A percentile compares a stretch with the other conserved stretches of the same genome.
These are phyloP conservation scores for Cutaneotrichosporon daszewskae DNA, from an alignment of 1,284 basidiomycete species.

Conservation along the genomic window DNA sequence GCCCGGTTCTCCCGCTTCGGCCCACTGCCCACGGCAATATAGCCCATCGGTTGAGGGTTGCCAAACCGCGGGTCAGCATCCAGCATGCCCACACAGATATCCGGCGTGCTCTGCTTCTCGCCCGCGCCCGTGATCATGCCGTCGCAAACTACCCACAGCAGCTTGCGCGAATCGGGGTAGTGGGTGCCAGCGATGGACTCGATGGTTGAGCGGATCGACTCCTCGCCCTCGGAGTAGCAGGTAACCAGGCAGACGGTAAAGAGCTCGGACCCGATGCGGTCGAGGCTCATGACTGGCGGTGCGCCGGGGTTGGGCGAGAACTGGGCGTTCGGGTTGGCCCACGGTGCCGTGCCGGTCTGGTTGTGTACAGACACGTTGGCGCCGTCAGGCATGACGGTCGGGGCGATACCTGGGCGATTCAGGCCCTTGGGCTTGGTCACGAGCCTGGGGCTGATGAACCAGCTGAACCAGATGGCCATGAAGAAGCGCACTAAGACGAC, in stretches of 20 bases:
- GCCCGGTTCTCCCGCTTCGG: constrained; percentile 87
- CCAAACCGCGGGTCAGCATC: constrained; percentile 94
- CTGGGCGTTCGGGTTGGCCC: constrained; percentile 53
- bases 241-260: constrained; percentile 94
- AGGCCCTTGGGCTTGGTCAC: constrained; percentile 69
- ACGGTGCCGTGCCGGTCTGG: constrained; percentile 83
- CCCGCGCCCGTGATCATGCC: constrained; percentile 98
- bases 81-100: constrained; percentile 86
- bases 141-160: constrained; percentile 92
- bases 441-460: constrained; percentile 80
- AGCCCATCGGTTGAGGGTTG: constrained; percentile 93
- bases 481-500: constrained; percentile 86
- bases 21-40: constrained; percentile 83
- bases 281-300: constrained; percentile 67
- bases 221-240: constrained; percentile 95
- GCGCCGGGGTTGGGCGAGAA: constrained; percentile 37
- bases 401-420: constrained; percentile 68
- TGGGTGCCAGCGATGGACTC: constrained; percentile 85
- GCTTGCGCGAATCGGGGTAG: constrained; percentile 86
- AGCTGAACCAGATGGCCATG: constrained; percentile 96
- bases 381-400: constrained; percentile 91
- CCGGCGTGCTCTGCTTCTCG: constrained; percentile 90
- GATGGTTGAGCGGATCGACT: constrained; percentile 82
- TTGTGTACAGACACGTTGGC: constrained; percentile 87
- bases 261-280: constrained; percentile 86